Base-by-base conservation (phyloP, 805 yeast species). In the Starmerella asiatica region DNA sequence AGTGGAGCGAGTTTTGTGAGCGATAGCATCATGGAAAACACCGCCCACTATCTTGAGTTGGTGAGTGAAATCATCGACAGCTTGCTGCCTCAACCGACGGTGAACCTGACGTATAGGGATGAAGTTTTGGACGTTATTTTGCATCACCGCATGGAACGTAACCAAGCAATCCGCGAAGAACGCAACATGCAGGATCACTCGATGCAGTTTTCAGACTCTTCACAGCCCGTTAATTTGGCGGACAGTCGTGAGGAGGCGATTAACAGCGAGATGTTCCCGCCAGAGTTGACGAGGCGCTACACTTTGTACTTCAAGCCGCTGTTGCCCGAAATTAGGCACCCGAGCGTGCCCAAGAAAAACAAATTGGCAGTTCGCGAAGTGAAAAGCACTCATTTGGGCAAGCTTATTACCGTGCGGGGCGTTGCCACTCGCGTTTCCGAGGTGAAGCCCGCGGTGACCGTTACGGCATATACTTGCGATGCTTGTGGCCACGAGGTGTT, bases 381-480 rank as follows among this genome's bases (percentile, higher is more conserved):
- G 43, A 79, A 76, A 56, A 96, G 96, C 46, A 64, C 68, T 29
- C 76, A 73, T 48, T 68, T 91, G 37, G 99, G 99, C 36, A 76
- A 79, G 52, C 71, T 82, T 46, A 80, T 91, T 53, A 86, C 95
- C 0, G 80, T 86, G 3, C 68, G 94, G 47, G 99, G 98, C 41
- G 86, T 91, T 49, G 84, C 88, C 37, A 91, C 97, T 7, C 70
- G 98, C 49, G 94, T 86, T 4, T 79, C 94, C 2, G 99, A 91
- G 58, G 98, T 91, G 32, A 88, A 86, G 59, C 99, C 99, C 3
- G 68, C 83, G 5, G 82, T 91, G 6, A 66, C 73, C 44, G 96
- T 91, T 39, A 84, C 79, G 52, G 97, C 98, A 1, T 93, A 88
- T 58, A 83, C 97, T 5, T 91, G 99, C 64, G 98, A 91, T 58